Evolutionary conservation across 768 basidiomycete species (phyloP), one percentile per base, ranked within the genome.

Genomic region (Lactifluus echinatus): DNA sequence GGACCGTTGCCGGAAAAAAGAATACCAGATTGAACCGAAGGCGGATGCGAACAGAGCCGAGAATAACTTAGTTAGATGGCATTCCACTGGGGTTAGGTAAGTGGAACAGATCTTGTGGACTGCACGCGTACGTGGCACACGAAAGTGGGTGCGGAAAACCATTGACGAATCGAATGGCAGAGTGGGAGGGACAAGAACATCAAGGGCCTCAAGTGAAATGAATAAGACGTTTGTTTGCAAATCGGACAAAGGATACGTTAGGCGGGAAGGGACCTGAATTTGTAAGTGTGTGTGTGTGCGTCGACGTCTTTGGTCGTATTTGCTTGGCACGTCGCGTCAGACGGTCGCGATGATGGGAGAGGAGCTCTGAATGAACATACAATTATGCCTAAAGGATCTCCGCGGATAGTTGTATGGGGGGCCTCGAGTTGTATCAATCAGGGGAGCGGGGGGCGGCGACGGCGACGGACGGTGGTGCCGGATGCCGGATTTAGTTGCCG

Each of bases 1-100:
- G 28, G 34, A 34, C 28, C 37, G 34, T 46, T 37, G 44, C 23
- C 36, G 24, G 14, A 46, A 47, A 10, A 43, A 34, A 10, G 40
- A 14, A 19, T 21, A 15, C 56, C 47, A 28, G 19, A 34, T 47
- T 46, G 34, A 47, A 51, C 43, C 34, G 29, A 52, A n/a, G 23
- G 31, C 11, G 50, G 33, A 57, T 48, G 50, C 24, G 37, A 37
- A 60, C 29, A 54, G 21, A 45, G 29, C 55, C 59, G 43, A 57
- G n/a, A 31, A 47, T 23, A 28, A 60, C 55, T 57, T 60, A 60
- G 55, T 57, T 57, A 60, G 59, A 61, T 61, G 50, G 37, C 60
- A 61, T 50, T 45, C 60, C 60, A 58, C 57, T 2, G 50, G 44
- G 31, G 46, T 57, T 46, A 5, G 29, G 24, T 26, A 4, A 24